Evolutionary conservation across 306 rosid genomes (phyloP), one percentile per base, ranked within the genome.

Genomic region (Herpetospermum pedunculosum): DNA sequence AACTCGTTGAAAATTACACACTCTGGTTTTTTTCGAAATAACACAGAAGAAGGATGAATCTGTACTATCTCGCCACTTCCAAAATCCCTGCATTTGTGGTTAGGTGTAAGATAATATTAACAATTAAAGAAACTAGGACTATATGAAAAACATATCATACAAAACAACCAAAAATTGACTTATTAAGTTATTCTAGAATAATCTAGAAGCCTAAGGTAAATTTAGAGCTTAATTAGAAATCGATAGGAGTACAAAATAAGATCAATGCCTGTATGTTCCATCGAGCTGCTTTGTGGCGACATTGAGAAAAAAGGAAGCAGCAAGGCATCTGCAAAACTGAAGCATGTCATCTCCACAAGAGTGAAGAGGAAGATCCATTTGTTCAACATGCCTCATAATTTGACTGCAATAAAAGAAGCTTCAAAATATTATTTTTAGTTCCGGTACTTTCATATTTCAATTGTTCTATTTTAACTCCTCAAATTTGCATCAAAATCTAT

Each of bases 1-100:
- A 90, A 82, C 76, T 92, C 97, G 6, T 88, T 87, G 75, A 87
- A 90, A 67, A 92, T 71, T 46, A 92, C 49, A 59, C 98, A 92
- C 44, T 87, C 96, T 63, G 96, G 91, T 78, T 88, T 88, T 67
- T 78, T 44, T 72, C 80, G 84, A 75, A 85, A 86, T 43, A 90
- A 77, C 28, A 86, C 90, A 5, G 97, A 92, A 74, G 96, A 87
- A 19, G 98, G 98, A 81, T 92, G 98, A 77, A 92, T 88, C 77
- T 79, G 91, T 86, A 92, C 98, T 74, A 83, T 84, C 80, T 88
- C 86, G 81, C 96, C 97, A 41, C 89, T 90, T 72, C 92, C 87
- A 72, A 83, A 83, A 77, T 89, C 88, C 97, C 96, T 92, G 88
- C 82, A 85, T 74, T 76, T 74, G 72, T 58, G 35, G 72, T 40